phyloP scores from a whole-genome alignment of 139 green algal species.

The Gonium pectorale region DNA sequence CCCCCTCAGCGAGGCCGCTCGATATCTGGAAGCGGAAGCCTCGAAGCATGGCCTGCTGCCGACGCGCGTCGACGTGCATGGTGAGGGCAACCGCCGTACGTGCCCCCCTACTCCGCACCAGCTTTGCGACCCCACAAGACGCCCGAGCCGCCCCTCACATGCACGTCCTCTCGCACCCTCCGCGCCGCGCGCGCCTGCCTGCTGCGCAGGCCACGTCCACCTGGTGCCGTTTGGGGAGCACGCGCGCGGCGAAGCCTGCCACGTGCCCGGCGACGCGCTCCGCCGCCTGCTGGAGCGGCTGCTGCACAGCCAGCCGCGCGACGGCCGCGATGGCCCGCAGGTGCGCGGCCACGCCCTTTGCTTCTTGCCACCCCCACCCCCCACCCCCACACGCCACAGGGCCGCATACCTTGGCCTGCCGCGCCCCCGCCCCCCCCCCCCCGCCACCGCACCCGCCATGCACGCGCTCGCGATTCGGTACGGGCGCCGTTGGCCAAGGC shows the following conservation, averaged over 20 bases:
- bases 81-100: not conserved
- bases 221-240: constrained; percentile 39
- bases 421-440: too few relatives aligned
- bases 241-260: constrained; percentile 42
- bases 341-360: too few relatives aligned
- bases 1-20: not conserved
- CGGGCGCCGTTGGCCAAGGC: too few relatives aligned
- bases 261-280: constrained; percentile 58
- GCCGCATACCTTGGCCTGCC: too few relatives aligned
- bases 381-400: too few relatives aligned
- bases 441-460: too few relatives aligned
- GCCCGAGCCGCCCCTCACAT: not conserved
- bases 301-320: not conserved
- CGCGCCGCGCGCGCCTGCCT: not conserved
- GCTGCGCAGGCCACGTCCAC: constrained; percentile 53
- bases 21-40: constrained; percentile 58
- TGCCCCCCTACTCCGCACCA: too few relatives aligned
- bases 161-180: too few relatives aligned
- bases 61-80: constrained; percentile 50
- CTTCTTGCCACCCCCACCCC: too few relatives aligned
- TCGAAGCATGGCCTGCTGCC: constrained; percentile 65
- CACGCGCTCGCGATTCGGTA: too few relatives aligned
- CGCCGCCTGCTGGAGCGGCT: constrained; percentile 62
- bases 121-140: too few relatives aligned
- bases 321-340: too few relatives aligned